Percentiles rank a stretch among this genome's conserved stretches.
Evolutionary conservation across 2,329 filamentous ascomycete species (phyloP).

Genomic region (Lachnellula occidentalis): DNA sequence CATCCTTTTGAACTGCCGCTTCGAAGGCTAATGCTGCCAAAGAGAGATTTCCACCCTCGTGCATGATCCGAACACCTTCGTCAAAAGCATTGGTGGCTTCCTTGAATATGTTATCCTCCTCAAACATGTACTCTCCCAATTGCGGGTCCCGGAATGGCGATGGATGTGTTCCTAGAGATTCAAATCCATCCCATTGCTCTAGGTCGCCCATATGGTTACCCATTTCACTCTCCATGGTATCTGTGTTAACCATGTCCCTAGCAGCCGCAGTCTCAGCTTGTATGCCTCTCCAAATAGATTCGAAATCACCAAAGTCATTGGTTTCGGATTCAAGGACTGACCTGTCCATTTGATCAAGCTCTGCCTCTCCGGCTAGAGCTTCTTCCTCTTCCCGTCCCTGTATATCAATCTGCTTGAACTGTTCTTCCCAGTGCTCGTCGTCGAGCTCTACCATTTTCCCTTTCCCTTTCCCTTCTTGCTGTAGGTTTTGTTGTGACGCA

Average conservation of each 20-base stretch:
- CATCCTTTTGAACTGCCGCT: slow-evolving; percentile 85
- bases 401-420: slow-evolving; percentile 84
- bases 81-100: slow-evolving; percentile 80
- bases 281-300: slow-evolving; percentile 81
- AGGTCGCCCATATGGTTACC: slow-evolving; percentile 66
- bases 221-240: slow-evolving; percentile 47
- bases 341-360: slow-evolving; percentile 86
- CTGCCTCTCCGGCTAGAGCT: slow-evolving; percentile 39
- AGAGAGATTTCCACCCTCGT: slow-evolving; percentile 88
- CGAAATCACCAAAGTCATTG: slow-evolving; percentile 78
- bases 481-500: slow-evolving; percentile 38
- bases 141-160: slow-evolving; percentile 65
- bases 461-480: slow-evolving; percentile 62
- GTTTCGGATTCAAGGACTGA: slow-evolving; percentile 69
- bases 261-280: slow-evolving; percentile 67
- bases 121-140: slow-evolving; percentile 88
- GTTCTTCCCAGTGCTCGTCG: slow-evolving; percentile 91
- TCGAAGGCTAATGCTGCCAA: slow-evolving; percentile 93
- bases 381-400: slow-evolving; percentile 44
- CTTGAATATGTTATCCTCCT: slow-evolving; percentile 87
- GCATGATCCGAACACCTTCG: slow-evolving; percentile 89
- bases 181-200: slow-evolving; percentile 74
- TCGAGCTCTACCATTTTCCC: slow-evolving; percentile 92
- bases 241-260: slow-evolving; percentile 63
- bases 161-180: slow-evolving; percentile 60